Percentiles rank a stretch among this genome's conserved stretches.
These are phyloP conservation scores for Symbiodinium natans DNA, from an alignment of 73 alveolate species.

Conservation along the genomic window DNA sequence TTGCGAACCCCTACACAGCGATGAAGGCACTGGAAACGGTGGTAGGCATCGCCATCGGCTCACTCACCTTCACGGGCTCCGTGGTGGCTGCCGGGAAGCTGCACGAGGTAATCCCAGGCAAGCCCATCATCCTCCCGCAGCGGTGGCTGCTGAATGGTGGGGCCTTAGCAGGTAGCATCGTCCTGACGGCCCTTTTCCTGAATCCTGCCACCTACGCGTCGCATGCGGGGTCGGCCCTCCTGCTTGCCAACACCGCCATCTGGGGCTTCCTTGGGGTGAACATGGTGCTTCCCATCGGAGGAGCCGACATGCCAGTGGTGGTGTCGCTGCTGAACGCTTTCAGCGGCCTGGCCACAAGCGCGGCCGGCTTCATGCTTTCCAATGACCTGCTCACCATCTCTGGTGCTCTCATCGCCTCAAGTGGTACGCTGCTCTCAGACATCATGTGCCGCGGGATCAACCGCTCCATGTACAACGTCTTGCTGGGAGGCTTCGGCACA, in stretches of 20 bases:
- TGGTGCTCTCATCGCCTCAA: conserved; percentile 95
- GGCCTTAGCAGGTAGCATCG: conserved; percentile 39
- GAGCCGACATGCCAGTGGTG: conserved; percentile 98
- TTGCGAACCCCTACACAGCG: conserved; percentile 84
- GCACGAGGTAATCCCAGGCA: conserved; percentile 79
- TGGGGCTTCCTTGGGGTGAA: conserved; percentile 95
- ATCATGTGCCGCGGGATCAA: conserved; percentile 98
- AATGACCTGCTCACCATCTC: conserved; percentile 95
- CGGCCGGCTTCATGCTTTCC: conserved; percentile 96
- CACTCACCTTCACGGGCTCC: conserved; percentile 96
- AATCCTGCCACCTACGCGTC: conserved; percentile 70
- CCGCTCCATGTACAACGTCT: conserved; percentile 94
- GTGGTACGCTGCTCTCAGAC: conserved; percentile 97
- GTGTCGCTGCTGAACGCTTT: conserved; percentile 96
- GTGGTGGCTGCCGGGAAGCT: conserved; percentile 96
- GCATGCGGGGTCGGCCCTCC: conserved; percentile 34
- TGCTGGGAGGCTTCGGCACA: conserved; percentile 91
- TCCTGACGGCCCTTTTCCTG: conserved; percentile 55
- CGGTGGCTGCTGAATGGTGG: conserved; percentile 63
- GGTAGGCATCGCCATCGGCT: conserved; percentile 76
- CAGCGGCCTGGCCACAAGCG: conserved; percentile 96
- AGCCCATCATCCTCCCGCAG: conserved; percentile 65
- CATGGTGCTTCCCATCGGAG: conserved; percentile 96
- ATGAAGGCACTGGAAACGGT: conserved; percentile 86
- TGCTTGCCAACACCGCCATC: conserved; percentile 95